A percentile compares a stretch with the other conserved stretches of the same genome.
Conservation (phyloP, 2,329 filamentous ascomycete species). For the Nannizzia gypsea region DNA sequence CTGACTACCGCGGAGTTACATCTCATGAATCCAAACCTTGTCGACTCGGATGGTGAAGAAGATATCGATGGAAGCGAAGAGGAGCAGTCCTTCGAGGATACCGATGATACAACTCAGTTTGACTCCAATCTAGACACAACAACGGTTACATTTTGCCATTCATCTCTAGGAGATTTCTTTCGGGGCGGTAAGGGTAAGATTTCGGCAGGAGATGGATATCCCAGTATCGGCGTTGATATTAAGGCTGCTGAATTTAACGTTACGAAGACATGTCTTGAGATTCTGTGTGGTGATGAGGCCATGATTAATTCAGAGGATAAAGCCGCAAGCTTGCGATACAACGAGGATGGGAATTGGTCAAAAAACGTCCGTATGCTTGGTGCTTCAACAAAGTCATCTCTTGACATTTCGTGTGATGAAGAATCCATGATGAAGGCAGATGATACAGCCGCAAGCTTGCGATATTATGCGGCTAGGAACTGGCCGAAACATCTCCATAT, state of each 20-base stretch:
- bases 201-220: conserved; percentile 8
- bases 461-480: not conserved
- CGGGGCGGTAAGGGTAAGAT: conserved; percentile 12
- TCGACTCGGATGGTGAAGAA: conserved; percentile 12
- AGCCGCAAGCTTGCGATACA: not conserved
- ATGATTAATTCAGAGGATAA: not conserved
- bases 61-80: conserved; percentile 1
- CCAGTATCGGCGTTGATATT: conserved; percentile 15
- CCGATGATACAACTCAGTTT: conserved; percentile 13
- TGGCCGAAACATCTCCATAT: not conserved
- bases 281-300: not conserved
- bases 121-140: conserved; percentile 16
- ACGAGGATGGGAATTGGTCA: not conserved
- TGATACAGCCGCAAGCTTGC: not conserved
- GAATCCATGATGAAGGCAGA: not conserved
- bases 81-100: conserved; percentile 5
- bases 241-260: conserved; percentile 14
- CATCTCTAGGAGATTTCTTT: conserved; percentile 20
- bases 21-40: not conserved
- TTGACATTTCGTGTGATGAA: not conserved
- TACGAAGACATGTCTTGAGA: conserved; percentile 5
- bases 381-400: not conserved
- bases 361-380: not conserved
- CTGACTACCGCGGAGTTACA: conserved; percentile 17
- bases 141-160: conserved; percentile 16